These are phyloP conservation scores for Lactifluus volemus DNA, from an alignment of 768 basidiomycete species.

Conservation along the genomic window DNA sequence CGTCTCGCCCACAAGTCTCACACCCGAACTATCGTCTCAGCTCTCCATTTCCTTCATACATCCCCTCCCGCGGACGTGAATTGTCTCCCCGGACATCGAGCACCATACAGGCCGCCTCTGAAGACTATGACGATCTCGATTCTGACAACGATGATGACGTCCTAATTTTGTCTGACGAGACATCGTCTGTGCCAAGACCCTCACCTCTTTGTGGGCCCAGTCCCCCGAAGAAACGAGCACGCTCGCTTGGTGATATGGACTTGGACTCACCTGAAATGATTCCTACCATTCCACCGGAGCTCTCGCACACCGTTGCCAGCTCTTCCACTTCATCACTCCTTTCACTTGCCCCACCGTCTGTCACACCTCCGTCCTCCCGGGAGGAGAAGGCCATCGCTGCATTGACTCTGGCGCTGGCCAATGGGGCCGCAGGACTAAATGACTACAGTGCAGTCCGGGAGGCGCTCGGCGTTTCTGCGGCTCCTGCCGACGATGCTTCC, in stretches of 20 bases:
- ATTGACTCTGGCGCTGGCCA: slow-evolving; percentile 51
- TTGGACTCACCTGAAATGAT: slow-evolving; percentile 26
- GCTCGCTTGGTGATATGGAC: slow-evolving; percentile 39
- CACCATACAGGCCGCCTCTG: slow-evolving; percentile 19
- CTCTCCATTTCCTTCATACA: slow-evolving; percentile 14
- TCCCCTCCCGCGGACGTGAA: slow-evolving; percentile 3
- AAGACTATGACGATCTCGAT: slow-evolving; percentile 13
- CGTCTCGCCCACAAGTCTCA: slow-evolving; percentile 35
- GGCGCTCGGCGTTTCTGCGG: slow-evolving; percentile 26
- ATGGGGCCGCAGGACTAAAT: slow-evolving; percentile 50
- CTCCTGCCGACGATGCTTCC: slow-evolving; percentile 30
- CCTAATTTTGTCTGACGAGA: slow-evolving; percentile 42
- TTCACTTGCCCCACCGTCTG: slow-evolving; percentile 27
- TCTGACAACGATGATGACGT: slow-evolving; percentile 37
- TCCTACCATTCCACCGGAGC: slow-evolving; percentile 26
- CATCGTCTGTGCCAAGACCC: slow-evolving; percentile 19
- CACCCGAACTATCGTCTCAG: slow-evolving; percentile 32
- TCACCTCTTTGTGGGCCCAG: slow-evolving; percentile 8
- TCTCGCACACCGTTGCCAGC: slow-evolving; percentile 30
- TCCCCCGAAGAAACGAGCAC: slow-evolving; percentile 33
- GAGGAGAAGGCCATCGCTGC: slow-evolving; percentile 55
- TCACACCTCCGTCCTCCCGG: slow-evolving; percentile 31
- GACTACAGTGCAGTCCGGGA: slow-evolving; percentile 45
- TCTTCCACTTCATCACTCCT: slow-evolving; percentile 34
- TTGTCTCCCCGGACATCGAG: slow-evolving; percentile 14